A percentile compares a stretch with the other conserved stretches of the same genome.
Evolutionary conservation across 2,329 filamentous ascomycete species (phyloP).

Genomic region (Fusarium sp.): DNA sequence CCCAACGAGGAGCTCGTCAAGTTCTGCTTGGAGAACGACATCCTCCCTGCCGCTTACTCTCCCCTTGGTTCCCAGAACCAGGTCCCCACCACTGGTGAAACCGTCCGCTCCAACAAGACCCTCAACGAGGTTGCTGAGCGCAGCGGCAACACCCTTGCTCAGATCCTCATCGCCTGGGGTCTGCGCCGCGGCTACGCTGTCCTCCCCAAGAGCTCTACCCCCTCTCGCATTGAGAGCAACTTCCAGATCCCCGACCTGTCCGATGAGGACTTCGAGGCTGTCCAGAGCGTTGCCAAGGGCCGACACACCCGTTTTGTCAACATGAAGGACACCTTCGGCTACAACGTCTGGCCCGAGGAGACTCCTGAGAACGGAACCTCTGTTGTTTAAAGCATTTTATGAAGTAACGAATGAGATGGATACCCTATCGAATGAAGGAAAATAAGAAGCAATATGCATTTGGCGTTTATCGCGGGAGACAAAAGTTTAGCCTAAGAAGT

Average conservation of each 20-base stretch:
- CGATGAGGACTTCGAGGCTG: conserved; percentile 68
- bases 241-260: conserved; percentile 43
- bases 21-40: conserved; percentile 64
- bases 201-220: conserved; percentile 76
- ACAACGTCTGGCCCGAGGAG: conserved; percentile 76
- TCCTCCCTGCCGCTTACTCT: conserved; percentile 67
- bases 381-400: conserved; percentile 23
- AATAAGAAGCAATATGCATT: conserved; percentile 8
- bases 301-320: conserved; percentile 80
- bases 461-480: conserved; percentile 27
- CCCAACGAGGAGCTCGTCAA: conserved; percentile 62
- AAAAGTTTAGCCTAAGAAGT: not conserved
- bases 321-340: conserved; percentile 85
- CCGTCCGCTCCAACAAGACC: conserved; percentile 50
- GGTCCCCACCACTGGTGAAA: conserved; percentile 45
- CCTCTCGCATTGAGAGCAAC: conserved; percentile 65
- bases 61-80: conserved; percentile 69
- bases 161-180: conserved; percentile 69
- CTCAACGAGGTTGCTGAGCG: conserved; percentile 65
- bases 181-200: conserved; percentile 74
- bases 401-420: conserved; percentile 24
- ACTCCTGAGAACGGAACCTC: conserved; percentile 30
- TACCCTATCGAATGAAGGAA: conserved; percentile 22
- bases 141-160: conserved; percentile 63
- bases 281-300: conserved; percentile 58